Base-by-base conservation (phyloP, 257 asterid species). In the Nicotiana benthamiana region DNA sequence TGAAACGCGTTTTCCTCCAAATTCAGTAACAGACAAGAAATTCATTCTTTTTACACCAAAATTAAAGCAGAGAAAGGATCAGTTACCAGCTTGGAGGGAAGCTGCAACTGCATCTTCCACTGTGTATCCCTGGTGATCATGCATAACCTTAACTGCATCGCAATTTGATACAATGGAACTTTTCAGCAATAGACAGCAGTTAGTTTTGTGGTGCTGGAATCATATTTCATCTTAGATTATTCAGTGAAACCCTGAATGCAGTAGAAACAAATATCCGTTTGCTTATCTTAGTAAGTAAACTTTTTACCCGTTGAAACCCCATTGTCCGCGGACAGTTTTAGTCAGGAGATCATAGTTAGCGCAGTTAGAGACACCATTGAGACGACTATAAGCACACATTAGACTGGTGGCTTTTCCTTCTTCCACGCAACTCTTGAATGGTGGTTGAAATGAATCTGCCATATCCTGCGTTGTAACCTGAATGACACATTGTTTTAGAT, bases 31-130 rank as follows among this genome's bases (percentile, higher is more conserved):
- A 51, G 80, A 30, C 32, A 26, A 26, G 4, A 75, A 9, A 24
- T 9, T 40, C 51, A 27, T 75, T 75, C 9, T 24, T 24, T 54
- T 27, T 27, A 53, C 18, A 15, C 17, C 32, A 17, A 30, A 16
- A 34, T 10, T 24, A 18, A 12, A 48, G 65, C 66, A 34, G 20
- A 76, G 67, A 61, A 74, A 22, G 22, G 48, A 62, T 1, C 3
- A 36, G 22, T 32, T 80, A 91, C 97, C 97, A 70, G 97, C 97
- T 91, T 88, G 87, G 24, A 91, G 93, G 52, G 88, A 93, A 75
- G 83, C 86, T 13, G 90, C 93, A 48, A 91, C 93, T n/a, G 96
- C 97, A 82, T 92, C 97, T 84, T 92, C 97, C 0, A 93, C 92
- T 77, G 86, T 93, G 65, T 90, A 91, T n/a, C 89, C 89, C 81